Evolutionary conservation across 108 stramenopile genomes (phyloP), one percentile per base, ranked within the genome.

Genomic region (Stephanodiscus triporus): DNA sequence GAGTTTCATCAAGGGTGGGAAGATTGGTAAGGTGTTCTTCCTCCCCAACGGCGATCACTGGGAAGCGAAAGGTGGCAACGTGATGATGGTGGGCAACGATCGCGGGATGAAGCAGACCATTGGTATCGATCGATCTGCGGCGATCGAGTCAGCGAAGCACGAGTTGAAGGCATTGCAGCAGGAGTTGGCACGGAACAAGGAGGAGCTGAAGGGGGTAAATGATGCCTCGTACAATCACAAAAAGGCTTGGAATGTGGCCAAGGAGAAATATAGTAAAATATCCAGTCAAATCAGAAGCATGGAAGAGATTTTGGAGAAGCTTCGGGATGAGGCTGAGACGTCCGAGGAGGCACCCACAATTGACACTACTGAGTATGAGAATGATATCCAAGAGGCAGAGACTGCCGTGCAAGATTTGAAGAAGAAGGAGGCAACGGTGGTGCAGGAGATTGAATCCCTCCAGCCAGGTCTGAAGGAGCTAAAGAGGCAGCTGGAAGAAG

Each of bases 31-130:
- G 53, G 91, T 89, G 14, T 90, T 63, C 66, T 92, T 83, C 45
- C 49, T 91, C 10, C 93, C 93, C 16, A 77, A 67, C 9, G 93
- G 89, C 42, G 93, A 91, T 69, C 77, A 79, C 23, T 94, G 93
- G 93, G 74, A 88, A 27, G 76, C 86, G 32, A 76, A 53, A 32
- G 73, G 55, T 34, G 86, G 84, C 23, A 57, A 57, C 11, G 50
- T 73, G 26, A 63, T 68, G 9, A 78, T 89, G 65, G 85, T 82
- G 29, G 70, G 86, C 9, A 85, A 90, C 54, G 84, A 87, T 5
- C 81, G 68, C 26, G 63, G 55, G 56, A 43, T 87, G 57, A 80
- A 79, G 38, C 67, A 81, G 59, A 88, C 88, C 14, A 88, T 94
- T 80, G 90, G 90, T n/a, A 82, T 87, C 9, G 93, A 94, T 68